Percentiles rank a stretch among this genome's conserved stretches.
These are phyloP conservation scores for Ascochyta rabiei DNA, from an alignment of 2,329 filamentous ascomycete genomes.

Conservation along the genomic window DNA sequence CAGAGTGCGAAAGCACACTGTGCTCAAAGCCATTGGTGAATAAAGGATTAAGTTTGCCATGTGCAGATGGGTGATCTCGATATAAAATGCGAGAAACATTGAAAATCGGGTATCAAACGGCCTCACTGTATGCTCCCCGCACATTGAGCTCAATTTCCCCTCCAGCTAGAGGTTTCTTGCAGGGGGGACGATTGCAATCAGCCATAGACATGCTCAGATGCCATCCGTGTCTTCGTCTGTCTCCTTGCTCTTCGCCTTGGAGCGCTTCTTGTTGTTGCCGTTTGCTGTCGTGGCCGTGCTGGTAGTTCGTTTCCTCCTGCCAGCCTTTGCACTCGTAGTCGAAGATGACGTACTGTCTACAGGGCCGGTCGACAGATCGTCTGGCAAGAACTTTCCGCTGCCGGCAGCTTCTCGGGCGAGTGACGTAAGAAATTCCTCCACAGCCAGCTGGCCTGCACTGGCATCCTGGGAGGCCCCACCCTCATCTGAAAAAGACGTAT, in stretches of 20 bases:
- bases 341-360: constrained; percentile 35
- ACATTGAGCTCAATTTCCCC: not conserved
- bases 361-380: constrained; percentile 16
- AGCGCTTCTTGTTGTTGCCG: constrained; percentile 31
- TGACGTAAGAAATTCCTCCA: constrained; percentile 39
- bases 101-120: not conserved
- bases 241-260: constrained; percentile 19
- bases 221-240: constrained; percentile 20
- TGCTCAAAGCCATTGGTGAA: too few relatives aligned
- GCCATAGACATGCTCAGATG: not conserved
- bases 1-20: too few relatives aligned
- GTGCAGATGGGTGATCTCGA: not conserved
- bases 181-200: not conserved
- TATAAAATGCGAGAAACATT: not conserved
- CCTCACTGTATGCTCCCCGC: not conserved
- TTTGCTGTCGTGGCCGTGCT: constrained; percentile 30
- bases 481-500: constrained; percentile 33
- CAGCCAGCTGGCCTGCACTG: constrained; percentile 41
- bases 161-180: not conserved
- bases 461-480: constrained; percentile 29
- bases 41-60: too few relatives aligned
- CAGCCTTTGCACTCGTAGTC: constrained; percentile 22
- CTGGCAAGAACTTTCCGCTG: constrained; percentile 39
- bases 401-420: constrained; percentile 43
- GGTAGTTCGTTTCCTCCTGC: constrained; percentile 35